phyloP scores from a whole-genome alignment of 345 rosid species.

The Dovyalis caffra region DNA sequence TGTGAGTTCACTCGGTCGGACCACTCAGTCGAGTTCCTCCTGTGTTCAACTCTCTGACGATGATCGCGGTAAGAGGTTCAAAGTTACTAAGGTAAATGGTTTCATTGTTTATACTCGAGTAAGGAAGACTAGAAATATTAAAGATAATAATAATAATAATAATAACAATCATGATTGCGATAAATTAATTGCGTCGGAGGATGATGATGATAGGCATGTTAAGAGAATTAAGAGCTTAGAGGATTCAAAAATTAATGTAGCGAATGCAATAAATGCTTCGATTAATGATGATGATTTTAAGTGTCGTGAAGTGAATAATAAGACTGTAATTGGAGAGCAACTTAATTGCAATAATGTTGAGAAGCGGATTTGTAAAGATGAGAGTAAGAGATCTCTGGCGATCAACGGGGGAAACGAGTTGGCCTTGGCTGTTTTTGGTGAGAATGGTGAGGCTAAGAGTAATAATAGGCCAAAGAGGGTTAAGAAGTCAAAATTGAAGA shows the following conservation, averaged over 20 bases:
- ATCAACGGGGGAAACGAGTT: background rate
- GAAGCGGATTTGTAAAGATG: constrained; percentile 16
- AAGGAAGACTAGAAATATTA: constrained; percentile 14
- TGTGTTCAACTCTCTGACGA: constrained; percentile 33
- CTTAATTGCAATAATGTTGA: constrained; percentile 16
- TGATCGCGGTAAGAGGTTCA: constrained; percentile 53
- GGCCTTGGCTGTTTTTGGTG: constrained; percentile 1
- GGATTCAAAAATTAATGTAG: constrained; percentile 18
- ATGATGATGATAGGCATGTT: constrained; percentile 22
- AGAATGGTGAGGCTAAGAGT: constrained; percentile 15
- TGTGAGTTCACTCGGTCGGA: constrained; percentile 9
- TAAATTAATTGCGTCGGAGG: background rate
- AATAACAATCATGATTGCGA: background rate
- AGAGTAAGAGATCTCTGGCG: constrained; percentile 18
- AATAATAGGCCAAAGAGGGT: constrained; percentile 33
- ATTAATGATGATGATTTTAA: constrained; percentile 17
- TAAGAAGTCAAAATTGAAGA: constrained; percentile 29
- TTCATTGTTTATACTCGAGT: constrained; percentile 72
- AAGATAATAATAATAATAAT: too few species aligned
- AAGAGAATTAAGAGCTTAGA: constrained; percentile 14
- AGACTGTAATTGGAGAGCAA: constrained; percentile 11
- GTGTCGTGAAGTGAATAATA: constrained; percentile 9
- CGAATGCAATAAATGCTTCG: constrained; percentile 8
- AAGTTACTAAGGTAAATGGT: constrained; percentile 61
- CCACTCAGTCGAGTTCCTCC: constrained; percentile 27